Conservation (phyloP, 495 filamentous ascomycete genomes). For the Parathielavia appendiculata region DNA sequence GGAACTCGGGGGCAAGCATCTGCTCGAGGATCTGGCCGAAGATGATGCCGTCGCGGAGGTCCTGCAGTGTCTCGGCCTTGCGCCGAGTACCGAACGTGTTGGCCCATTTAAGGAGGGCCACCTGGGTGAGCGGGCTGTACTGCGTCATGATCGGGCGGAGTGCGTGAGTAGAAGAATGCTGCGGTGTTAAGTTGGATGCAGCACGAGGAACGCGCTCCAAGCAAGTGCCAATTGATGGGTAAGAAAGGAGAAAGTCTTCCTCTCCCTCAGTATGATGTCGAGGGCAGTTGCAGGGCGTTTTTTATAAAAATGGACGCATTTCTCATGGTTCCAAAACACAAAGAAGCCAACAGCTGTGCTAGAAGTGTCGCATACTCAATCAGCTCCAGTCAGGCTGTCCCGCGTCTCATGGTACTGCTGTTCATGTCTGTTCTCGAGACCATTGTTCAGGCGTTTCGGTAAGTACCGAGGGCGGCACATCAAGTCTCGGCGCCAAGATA, state of each 20-base stretch:
- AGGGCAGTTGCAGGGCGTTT: background rate
- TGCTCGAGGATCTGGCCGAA: conserved; percentile 64
- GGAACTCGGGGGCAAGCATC: conserved; percentile 55
- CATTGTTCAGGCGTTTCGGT: too few relatives aligned
- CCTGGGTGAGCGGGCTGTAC: conserved; percentile 29
- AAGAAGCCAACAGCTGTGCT: too few relatives aligned
- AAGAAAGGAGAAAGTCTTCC: background rate
- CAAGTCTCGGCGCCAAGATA: too few relatives aligned
- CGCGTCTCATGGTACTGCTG: too few relatives aligned
- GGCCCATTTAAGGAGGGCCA: conserved; percentile 46
- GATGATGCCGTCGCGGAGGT: conserved; percentile 70
- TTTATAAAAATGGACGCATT: background rate
- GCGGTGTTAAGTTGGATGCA: background rate
- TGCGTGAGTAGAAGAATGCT: background rate
- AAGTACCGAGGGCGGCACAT: too few relatives aligned
- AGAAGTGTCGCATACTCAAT: too few relatives aligned
- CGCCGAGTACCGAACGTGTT: conserved; percentile 33
- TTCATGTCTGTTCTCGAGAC: too few relatives aligned
- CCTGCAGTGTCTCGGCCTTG: conserved; percentile 40
- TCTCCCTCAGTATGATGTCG: background rate
- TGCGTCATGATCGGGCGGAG: conserved; percentile 24
- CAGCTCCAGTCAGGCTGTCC: too few relatives aligned
- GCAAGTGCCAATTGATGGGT: background rate
- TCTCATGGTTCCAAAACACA: too few relatives aligned
- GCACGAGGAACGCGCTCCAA: background rate